Evolutionary conservation across 2,329 filamentous ascomycete species (phyloP).

Genomic region (Hypoxylon sp.): DNA sequence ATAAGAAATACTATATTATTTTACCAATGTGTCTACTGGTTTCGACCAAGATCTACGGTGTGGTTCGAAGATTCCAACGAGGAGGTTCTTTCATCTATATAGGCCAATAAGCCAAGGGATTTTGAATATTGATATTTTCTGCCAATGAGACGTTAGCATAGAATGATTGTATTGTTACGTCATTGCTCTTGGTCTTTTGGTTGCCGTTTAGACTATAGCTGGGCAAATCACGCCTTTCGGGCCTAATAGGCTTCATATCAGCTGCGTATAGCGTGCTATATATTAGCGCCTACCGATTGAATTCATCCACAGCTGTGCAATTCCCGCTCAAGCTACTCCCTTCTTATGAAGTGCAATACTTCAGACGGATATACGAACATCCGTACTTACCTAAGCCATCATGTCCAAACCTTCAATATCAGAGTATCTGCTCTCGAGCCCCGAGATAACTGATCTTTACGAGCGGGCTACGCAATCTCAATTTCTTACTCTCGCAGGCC

Average conservation of each 20-base stretch:
- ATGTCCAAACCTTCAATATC: slow-evolving; percentile 46
- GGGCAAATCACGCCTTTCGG: background rate
- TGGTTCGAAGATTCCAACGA: slow-evolving; percentile 2
- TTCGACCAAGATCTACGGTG: slow-evolving; percentile 15
- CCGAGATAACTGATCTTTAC: slow-evolving; percentile 46
- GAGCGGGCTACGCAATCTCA: slow-evolving; percentile 49
- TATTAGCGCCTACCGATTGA: background rate
- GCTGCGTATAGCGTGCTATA: slow-evolving; percentile 1
- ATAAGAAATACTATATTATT: background rate
- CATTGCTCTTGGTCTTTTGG: slow-evolving; percentile 10
- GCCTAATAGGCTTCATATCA: background rate
- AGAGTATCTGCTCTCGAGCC: slow-evolving; percentile 45
- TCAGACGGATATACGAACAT: background rate
- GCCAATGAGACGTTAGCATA: slow-evolving; percentile 37
- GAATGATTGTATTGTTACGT: slow-evolving; percentile 38
- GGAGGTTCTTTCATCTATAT: slow-evolving; percentile 10
- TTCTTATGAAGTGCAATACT: background rate
- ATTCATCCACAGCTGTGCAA: background rate
- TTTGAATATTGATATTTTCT: slow-evolving; percentile 14
- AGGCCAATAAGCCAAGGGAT: slow-evolving; percentile 16
- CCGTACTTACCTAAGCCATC: background rate
- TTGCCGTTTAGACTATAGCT: slow-evolving; percentile 1
- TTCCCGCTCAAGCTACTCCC: background rate
- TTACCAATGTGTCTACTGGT: slow-evolving; percentile 13
- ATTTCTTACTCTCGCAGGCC: slow-evolving; percentile 51